Evolutionary conservation across 495 filamentous ascomycete species (phyloP).

Genomic region (Penicillium desertorum): DNA sequence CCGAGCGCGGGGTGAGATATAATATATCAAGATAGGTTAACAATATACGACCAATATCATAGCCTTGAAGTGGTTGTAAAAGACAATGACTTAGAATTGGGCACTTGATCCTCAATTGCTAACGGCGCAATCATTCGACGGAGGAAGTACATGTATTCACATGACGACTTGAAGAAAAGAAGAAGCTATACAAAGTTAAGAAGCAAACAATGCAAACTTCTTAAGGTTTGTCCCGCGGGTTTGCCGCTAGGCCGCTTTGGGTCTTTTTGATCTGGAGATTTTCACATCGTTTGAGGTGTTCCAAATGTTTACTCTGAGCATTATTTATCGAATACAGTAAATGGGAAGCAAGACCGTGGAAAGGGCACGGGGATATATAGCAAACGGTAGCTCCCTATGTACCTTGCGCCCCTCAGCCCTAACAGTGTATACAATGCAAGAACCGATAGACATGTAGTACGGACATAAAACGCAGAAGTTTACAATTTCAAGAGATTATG

Average conservation of each 20-base stretch:
- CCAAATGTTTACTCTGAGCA: not conserved
- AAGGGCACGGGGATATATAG: not conserved
- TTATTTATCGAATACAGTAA: not conserved
- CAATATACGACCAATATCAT: not conserved
- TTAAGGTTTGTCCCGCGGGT: too few species aligned
- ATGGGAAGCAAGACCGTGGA: not conserved
- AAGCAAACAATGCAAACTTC: slow-evolving; percentile 10
- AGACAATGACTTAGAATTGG: not conserved
- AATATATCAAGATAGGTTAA: not conserved
- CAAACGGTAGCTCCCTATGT: not conserved
- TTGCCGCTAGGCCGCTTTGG: not conserved
- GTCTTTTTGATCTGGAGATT: not conserved
- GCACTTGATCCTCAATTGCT: not conserved
- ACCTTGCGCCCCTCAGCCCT: not conserved
- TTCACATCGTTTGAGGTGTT: not conserved
- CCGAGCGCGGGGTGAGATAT: not conserved
- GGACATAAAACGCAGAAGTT: not conserved
- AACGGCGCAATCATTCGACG: not conserved
- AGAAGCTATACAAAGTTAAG: slow-evolving; percentile 10
- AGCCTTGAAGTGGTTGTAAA: not conserved
- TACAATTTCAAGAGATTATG: not conserved
- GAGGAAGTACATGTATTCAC: not conserved
- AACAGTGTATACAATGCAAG: not conserved
- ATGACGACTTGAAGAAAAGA: not conserved
- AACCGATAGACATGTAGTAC: not conserved